A percentile compares a stretch with the other conserved stretches of the same genome.
These are phyloP conservation scores for Aegilops speltoides DNA, from an alignment of 176 grass and related monocot genomes.

Conservation along the genomic window DNA sequence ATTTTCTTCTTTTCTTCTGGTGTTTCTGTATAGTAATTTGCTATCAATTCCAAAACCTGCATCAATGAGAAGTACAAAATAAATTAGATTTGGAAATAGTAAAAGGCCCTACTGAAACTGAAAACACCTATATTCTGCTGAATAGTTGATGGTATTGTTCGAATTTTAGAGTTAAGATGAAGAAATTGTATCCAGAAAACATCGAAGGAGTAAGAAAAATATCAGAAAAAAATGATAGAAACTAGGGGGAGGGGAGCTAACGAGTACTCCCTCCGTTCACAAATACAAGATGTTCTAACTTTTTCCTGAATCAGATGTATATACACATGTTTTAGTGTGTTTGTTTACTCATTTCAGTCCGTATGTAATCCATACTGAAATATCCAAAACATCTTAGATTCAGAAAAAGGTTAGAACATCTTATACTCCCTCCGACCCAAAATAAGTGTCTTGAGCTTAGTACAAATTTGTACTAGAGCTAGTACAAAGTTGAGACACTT, in stretches of 20 bases:
- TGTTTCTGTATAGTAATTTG: conserved; percentile 62
- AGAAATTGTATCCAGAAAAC: not conserved
- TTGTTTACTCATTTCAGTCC: too few relatives aligned
- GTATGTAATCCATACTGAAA: too few relatives aligned
- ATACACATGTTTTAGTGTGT: too few relatives aligned
- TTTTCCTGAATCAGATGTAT: too few relatives aligned
- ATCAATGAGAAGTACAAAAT: conserved; percentile 22
- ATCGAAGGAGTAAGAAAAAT: conserved; percentile 2
- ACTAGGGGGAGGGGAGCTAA: not conserved
- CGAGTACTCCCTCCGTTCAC: not conserved
- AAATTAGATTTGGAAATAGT: conserved; percentile 18
- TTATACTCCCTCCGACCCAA: too few relatives aligned
- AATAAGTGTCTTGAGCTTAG: too few relatives aligned
- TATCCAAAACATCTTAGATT: too few relatives aligned
- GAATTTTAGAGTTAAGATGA: conserved; percentile 3
- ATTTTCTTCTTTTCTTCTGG: conserved; percentile 46
- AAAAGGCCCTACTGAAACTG: not conserved
- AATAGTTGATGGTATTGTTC: conserved; percentile 5
- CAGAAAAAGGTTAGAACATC: too few relatives aligned
- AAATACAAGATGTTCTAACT: too few relatives aligned
- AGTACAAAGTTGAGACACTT: too few relatives aligned
- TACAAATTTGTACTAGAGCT: too few relatives aligned
- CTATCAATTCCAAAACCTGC: conserved; percentile 80
- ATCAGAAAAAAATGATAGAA: conserved; percentile 18
- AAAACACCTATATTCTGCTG: not conserved